Evolutionary conservation across 257 asterid species (phyloP).

Genomic region (Gynochthodes officinalis): DNA sequence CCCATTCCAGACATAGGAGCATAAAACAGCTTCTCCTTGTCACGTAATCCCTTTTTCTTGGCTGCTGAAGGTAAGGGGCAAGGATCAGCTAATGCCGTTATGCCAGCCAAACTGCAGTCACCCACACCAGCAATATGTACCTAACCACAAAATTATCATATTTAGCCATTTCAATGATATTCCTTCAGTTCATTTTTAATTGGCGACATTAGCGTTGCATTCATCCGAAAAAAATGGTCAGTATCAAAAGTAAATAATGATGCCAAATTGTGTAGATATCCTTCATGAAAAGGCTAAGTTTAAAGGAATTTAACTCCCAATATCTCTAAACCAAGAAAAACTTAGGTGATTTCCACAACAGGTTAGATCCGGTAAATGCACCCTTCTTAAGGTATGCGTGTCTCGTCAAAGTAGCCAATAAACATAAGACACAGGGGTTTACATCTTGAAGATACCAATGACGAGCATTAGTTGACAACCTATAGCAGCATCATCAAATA

Average conservation of each 20-base stretch:
- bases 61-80: conserved; percentile 98
- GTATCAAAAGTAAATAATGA: neutral
- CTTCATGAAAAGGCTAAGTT: neutral
- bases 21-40: conserved; percentile 93
- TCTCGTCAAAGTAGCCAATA: neutral
- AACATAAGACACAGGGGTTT: neutral
- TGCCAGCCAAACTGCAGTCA: conserved; percentile 64
- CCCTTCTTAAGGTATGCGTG: neutral
- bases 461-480: neutral
- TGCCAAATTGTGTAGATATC: neutral
- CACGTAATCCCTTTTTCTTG: conserved; percentile 94
- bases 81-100: conserved; percentile 76
- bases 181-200: neutral
- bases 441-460: neutral
- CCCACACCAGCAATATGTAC: conserved; percentile 99
- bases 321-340: neutral
- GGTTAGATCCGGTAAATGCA: neutral
- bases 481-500: too few relatives aligned
- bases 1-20: conserved; percentile 99
- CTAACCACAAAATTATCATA: conserved; percentile 30
- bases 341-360: neutral
- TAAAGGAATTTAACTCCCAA: neutral
- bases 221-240: neutral
- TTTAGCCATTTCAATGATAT: neutral
- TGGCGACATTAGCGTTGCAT: neutral